Evolutionary conservation across 495 filamentous ascomycete species (phyloP).

Genomic region (Bathelium albidoporum): DNA sequence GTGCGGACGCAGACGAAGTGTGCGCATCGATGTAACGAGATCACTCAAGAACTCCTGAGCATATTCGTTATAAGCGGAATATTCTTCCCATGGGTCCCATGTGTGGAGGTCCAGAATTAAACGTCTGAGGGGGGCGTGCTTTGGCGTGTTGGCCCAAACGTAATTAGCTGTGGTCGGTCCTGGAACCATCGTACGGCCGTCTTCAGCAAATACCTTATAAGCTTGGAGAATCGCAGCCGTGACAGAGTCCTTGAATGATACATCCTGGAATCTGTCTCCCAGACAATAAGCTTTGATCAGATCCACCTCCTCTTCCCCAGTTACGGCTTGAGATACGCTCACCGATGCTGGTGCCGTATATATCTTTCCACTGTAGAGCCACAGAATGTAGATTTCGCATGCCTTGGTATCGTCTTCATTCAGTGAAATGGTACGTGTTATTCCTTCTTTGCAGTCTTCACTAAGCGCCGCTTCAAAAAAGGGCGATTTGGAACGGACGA

Average conservation of each 20-base stretch:
- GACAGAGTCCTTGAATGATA: background rate
- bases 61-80: too few relatives aligned
- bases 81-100: background rate
- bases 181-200: background rate
- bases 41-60: too few relatives aligned
- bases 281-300: background rate
- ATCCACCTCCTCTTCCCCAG: background rate
- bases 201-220: too few relatives aligned
- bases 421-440: slow-evolving; percentile 5
- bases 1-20: too few relatives aligned
- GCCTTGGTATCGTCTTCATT: slow-evolving; percentile 5
- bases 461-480: slow-evolving; percentile 15
- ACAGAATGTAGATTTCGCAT: slow-evolving; percentile 10
- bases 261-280: background rate
- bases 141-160: background rate
- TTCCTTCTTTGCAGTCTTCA: slow-evolving; percentile 5
- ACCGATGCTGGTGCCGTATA: background rate
- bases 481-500: slow-evolving; percentile 4
- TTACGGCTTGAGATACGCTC: background rate
- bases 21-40: too few relatives aligned
- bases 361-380: slow-evolving; percentile 13
- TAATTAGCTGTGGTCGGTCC: background rate
- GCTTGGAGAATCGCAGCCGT: too few relatives aligned
- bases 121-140: background rate
- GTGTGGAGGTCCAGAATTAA: background rate